Conservation (phyloP, 225 moss, liverwort and hornwort species). For the Rhytidiadelphus loreus region DNA sequence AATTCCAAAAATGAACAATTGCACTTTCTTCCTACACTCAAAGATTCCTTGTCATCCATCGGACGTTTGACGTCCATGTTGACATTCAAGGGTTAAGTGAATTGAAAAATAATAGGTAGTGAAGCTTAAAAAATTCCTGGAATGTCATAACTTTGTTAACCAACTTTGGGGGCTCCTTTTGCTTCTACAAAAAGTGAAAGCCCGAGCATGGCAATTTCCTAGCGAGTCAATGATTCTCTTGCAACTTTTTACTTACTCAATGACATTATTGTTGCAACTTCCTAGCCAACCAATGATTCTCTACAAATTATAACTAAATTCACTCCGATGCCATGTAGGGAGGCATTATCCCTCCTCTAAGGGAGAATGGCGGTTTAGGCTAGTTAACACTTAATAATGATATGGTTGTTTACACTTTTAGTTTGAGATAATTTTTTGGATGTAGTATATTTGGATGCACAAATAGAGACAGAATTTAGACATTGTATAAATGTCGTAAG, state of each 20-base stretch:
- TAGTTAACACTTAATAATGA: not conserved
- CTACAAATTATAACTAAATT: not conserved
- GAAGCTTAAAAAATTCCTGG: not conserved
- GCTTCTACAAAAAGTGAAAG: accelerated
- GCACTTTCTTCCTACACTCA: too few species aligned
- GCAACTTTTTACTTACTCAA: not conserved
- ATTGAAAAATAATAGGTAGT: not conserved
- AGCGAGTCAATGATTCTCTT: not conserved
- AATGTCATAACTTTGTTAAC: not conserved
- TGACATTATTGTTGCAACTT: not conserved
- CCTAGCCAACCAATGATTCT: accelerated
- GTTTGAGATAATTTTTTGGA: not conserved
- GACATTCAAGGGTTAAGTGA: not conserved
- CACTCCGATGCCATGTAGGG: not conserved
- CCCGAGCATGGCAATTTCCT: not conserved
- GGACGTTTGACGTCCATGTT: too few species aligned
- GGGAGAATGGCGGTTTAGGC: not conserved
- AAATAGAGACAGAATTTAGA: not conserved
- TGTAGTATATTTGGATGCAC: not conserved
- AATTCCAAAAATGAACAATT: too few species aligned
- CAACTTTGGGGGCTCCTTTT: not conserved
- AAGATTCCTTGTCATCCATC: too few species aligned
- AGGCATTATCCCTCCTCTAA: not conserved
- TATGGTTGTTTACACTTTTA: not conserved
- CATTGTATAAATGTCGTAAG: not conserved